Conservation (phyloP, 2,329 filamentous ascomycete genomes). For the Chaetomium sp. region DNA sequence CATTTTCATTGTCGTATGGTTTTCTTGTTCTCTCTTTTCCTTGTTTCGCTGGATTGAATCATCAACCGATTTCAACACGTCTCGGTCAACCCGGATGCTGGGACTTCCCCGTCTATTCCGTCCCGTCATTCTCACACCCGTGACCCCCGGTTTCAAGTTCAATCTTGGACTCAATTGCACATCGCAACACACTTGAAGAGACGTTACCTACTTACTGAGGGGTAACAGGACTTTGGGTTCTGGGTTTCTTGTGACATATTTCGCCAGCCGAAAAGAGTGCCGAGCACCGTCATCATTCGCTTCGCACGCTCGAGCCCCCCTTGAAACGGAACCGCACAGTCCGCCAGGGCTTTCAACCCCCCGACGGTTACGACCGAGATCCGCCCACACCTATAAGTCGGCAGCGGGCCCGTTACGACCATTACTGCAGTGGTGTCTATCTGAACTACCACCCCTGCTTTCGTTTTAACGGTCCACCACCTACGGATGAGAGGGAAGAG, state of each 20-base stretch:
- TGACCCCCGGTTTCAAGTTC: background rate
- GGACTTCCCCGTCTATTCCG: background rate
- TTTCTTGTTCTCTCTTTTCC: background rate
- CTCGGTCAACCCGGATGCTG: background rate
- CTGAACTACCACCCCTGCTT: background rate
- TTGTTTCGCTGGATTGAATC: too few relatives aligned
- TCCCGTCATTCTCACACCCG: background rate
- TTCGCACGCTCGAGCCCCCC: too few relatives aligned
- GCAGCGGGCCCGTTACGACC: background rate
- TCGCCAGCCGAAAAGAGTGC: too few relatives aligned
- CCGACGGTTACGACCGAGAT: background rate
- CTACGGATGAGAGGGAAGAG: too few relatives aligned
- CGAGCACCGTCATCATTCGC: too few relatives aligned
- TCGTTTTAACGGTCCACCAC: background rate
- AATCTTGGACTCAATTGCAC: background rate
- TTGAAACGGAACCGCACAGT: too few relatives aligned
- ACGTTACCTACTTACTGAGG: too few relatives aligned
- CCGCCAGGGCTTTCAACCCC: too few relatives aligned
- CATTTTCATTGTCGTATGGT: background rate
- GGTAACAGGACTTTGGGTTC: too few relatives aligned
- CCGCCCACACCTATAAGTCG: background rate
- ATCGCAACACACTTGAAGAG: background rate
- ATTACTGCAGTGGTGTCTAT: background rate
- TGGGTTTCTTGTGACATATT: too few relatives aligned
- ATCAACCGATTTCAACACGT: too few relatives aligned